Evolutionary conservation across 2,329 filamentous ascomycete species (phyloP).

Genomic region (Celoporthe dispersa): DNA sequence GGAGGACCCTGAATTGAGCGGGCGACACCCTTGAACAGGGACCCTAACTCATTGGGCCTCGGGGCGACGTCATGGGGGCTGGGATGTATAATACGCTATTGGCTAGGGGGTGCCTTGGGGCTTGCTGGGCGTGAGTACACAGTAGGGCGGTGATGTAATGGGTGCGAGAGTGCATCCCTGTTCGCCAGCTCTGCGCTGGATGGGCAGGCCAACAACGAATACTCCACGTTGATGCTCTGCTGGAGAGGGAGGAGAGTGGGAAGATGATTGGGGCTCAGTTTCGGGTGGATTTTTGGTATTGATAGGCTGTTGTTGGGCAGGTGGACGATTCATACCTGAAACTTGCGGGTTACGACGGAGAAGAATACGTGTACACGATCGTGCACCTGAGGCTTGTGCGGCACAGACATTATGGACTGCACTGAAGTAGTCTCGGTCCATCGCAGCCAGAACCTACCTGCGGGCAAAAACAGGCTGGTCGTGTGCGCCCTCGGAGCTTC

Average conservation of each 20-base stretch:
- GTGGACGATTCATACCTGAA: background rate
- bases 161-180: background rate
- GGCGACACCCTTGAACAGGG: background rate
- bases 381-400: no score
- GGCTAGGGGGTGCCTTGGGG: background rate
- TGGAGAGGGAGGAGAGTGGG: no score
- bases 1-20: slow-evolving; percentile 5
- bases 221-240: background rate
- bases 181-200: background rate
- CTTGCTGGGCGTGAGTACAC: background rate
- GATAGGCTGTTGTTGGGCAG: background rate
- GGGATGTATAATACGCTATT: slow-evolving; percentile 14
- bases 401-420: no score
- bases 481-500: no score
- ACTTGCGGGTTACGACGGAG: background rate
- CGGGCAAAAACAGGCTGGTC: no score
- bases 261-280: background rate
- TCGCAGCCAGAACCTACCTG: no score
- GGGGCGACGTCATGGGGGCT: slow-evolving; percentile 9
- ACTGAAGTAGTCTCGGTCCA: no score
- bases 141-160: background rate
- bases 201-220: background rate
- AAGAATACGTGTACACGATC: background rate
- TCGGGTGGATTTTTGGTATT: background rate
- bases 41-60: background rate